Evolutionary conservation across 352 stramenopile genomes (phyloP), one percentile per base, ranked within the genome.

Genomic region (Pythium utonaiense): DNA sequence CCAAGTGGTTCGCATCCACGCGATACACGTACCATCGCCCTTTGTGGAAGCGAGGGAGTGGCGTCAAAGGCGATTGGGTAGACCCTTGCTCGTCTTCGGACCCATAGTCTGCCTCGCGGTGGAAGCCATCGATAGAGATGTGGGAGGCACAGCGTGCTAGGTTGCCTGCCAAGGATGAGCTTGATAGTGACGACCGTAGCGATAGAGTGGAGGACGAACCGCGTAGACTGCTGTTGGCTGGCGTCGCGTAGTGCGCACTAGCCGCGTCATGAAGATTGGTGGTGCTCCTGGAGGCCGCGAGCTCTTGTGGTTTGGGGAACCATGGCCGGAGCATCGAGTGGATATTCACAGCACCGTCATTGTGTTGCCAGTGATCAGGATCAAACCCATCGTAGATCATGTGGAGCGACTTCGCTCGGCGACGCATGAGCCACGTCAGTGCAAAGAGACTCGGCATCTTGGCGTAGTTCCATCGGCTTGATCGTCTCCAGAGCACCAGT

Each of bases 21-120:
- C 83, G 80, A 41, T 93, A 89, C 38, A 93, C 80, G 55, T 93
- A 89, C 83, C 83, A 93, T 9, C 71, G 75, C 12, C 83, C 83
- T 50, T 81, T 84, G 52, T 75, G 55, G 49, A 87, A 86, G 45
- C 65, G 61, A 24, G 58, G 66, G 7, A 53, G 47, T 6, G n/a
- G 13, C 8, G 16, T 6, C 1, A 38, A 21, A 13, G n/a, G 21
- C 2, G 19, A 38, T 5, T 25, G 40, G 40, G n/a, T n/a, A n/a
- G n/a, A n/a, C n/a, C n/a, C n/a, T n/a, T 36, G 47, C 30, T 61
- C 31, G 49, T n/a, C 36, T 12, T 62, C 64, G 6, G 49, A 31
- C 14, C 74, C 57, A 49, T 74, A 67, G 6, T 80, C 60, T 5
- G 44, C 60, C 38, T 83, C 69, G 31, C 70, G 68, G 28, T 81